Percentiles rank a stretch among this genome's conserved stretches.
phyloP scores from a whole-genome alignment of 1,284 basidiomycete species.

The Fereydounia khargensis region DNA sequence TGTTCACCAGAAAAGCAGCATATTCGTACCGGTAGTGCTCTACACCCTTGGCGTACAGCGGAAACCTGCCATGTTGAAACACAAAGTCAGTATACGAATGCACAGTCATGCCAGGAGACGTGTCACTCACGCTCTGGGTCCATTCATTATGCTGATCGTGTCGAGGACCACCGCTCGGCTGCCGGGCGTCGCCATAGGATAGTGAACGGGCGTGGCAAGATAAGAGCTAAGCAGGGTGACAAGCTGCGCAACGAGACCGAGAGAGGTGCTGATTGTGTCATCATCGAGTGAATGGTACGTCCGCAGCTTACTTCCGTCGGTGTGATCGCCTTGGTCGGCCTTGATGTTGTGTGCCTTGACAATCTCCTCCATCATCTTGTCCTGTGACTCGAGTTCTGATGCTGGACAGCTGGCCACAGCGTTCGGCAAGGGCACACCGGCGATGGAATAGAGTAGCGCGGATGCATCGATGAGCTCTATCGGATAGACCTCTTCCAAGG shows the following conservation, averaged over 20 bases:
- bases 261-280: constrained; percentile 37
- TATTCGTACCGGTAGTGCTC: constrained; percentile 97
- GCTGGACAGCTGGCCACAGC: constrained; percentile 18
- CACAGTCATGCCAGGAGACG: not conserved
- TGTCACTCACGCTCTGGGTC: constrained; percentile 43
- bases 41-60: constrained; percentile 87
- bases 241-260: constrained; percentile 50
- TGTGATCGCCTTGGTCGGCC: not conserved
- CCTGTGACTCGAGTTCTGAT: constrained; percentile 13
- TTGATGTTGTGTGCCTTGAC: not conserved
- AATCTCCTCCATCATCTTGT: constrained; percentile 17
- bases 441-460: constrained; percentile 50
- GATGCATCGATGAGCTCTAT: constrained; percentile 49
- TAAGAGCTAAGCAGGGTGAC: constrained; percentile 45
- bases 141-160: constrained; percentile 51
- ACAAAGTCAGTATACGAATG: not conserved
- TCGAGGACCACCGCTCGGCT: constrained; percentile 49
- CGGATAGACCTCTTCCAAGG: constrained; percentile 50
- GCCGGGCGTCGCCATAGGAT: constrained; percentile 46
- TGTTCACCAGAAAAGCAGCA: constrained; percentile 93
- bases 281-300: constrained; percentile 33
- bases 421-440: constrained; percentile 46
- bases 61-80: constrained; percentile 61
- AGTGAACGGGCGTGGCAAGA: constrained; percentile 43
- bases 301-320: constrained; percentile 5